phyloP scores from a whole-genome alignment of 2,329 filamentous ascomycete genomes.

The Pseudogymnoascus sp. region DNA sequence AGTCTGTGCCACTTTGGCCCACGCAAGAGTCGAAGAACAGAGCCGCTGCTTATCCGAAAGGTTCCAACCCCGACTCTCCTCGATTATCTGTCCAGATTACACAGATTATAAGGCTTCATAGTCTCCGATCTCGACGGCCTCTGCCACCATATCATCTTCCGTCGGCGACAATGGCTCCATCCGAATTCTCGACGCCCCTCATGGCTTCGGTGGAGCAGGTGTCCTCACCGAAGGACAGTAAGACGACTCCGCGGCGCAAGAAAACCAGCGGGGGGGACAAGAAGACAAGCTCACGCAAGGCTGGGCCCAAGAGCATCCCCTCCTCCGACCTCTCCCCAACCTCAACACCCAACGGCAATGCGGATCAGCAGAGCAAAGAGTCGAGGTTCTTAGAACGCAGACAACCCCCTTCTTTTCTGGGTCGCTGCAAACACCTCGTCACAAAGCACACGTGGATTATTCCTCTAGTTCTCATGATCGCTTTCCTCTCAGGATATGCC shows the following conservation, averaged over 20 bases:
- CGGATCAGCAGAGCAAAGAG: slow-evolving; percentile 10
- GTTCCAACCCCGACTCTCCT: background rate
- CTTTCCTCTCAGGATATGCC: slow-evolving; percentile 61
- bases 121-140: background rate
- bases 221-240: background rate
- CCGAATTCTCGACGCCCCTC: background rate
- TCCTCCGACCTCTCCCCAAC: background rate
- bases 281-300: background rate
- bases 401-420: slow-evolving; percentile 31
- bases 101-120: background rate
- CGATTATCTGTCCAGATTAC: background rate
- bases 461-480: slow-evolving; percentile 59
- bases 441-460: slow-evolving; percentile 54
- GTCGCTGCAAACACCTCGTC: slow-evolving; percentile 41
- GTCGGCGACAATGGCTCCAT: background rate
- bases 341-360: background rate
- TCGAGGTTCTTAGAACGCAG: slow-evolving; percentile 28
- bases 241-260: background rate
- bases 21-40: background rate
- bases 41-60: background rate
- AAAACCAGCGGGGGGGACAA: background rate
- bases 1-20: background rate
- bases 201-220: background rate
- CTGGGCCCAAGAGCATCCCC: background rate
- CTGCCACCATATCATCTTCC: background rate